Base-by-base conservation (phyloP, 2,329 filamentous ascomycete genomes). In the Tolypocladium tropicale region DNA sequence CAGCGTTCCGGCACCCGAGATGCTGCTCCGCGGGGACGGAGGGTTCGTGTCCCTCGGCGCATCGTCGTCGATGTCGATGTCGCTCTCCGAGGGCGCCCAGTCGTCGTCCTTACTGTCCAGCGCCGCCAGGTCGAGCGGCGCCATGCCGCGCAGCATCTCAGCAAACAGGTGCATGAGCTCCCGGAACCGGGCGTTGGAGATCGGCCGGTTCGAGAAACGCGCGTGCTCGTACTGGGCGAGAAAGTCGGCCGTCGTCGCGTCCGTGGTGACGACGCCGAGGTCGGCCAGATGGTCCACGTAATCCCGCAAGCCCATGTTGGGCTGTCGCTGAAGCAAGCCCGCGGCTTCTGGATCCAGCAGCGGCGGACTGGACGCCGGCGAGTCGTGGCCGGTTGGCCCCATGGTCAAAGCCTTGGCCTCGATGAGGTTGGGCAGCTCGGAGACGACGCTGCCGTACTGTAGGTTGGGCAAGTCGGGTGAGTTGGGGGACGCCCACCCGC, bases 321-420 rank as follows among this genome's bases (percentile, higher is more conserved):
- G 75, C 2, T 84, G 82, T 54, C 91, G 78, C 65, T 89, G 87
- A 6, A 97, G 78, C 14, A 92, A 71, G 5, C 81, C 81, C 7
- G 92, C 82, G 1, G 89, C 83, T 34, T 85, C 80, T 12, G 82
- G 76, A 63, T 92, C 86, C 2, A 88, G 80, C 25, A 78, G 66
- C 18, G 72, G 74, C 10, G 73, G 71, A 3, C 70, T 70, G 21
- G 65, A 64, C 37, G 64, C 64, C 21, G 73, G 74, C 21, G 73
- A 74, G 36, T 65, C 70, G 37, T 69, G 74, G 60, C 73, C 76
- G 0, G 77, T 75, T 33, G 86, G 90, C 0, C 88, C 90, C 39
- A 96, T 80, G 0, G 89, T 91, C n/a, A 96, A 83, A 1, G 91
- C 93, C 69, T 93, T 93, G 11, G 90, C 93, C 74, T 97, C 93